These are phyloP conservation scores for Huntiella moniliformis DNA, from an alignment of 2,329 filamentous ascomycete genomes.

Conservation along the genomic window DNA sequence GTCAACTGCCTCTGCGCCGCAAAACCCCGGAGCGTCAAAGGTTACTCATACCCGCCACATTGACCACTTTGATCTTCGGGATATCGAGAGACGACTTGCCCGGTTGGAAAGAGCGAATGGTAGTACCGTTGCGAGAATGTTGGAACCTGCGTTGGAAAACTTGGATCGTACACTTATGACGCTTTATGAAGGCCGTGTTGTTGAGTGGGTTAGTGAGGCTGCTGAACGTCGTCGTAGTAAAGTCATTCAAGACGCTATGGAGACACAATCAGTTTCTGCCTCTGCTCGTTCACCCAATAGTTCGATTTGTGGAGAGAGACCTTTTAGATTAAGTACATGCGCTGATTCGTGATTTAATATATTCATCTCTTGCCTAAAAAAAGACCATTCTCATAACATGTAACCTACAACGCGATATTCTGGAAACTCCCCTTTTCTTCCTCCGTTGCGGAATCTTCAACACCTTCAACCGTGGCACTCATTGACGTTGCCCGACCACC, in stretches of 20 bases:
- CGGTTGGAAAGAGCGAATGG: slow-evolving; percentile 26
- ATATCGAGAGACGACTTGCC: slow-evolving; percentile 29
- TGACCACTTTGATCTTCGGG: slow-evolving; percentile 20
- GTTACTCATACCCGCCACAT: not conserved
- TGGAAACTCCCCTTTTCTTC: slow-evolving; percentile 14
- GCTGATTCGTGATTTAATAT: too few species aligned
- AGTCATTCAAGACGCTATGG: slow-evolving; percentile 5
- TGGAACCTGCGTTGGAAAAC: slow-evolving; percentile 27
- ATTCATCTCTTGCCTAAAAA: not conserved
- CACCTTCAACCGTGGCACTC: slow-evolving; percentile 15
- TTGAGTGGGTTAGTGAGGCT: slow-evolving; percentile 10
- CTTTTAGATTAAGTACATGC: slow-evolving; percentile 6
- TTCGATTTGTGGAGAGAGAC: slow-evolving; percentile 6
- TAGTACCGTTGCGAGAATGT: slow-evolving; percentile 25
- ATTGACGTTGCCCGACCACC: slow-evolving; percentile 15
- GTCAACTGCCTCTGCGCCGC: slow-evolving; percentile 1
- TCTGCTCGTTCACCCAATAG: slow-evolving; percentile 6
- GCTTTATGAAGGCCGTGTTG: slow-evolving; percentile 12
- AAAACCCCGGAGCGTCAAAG: not conserved
- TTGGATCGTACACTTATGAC: slow-evolving; percentile 22
- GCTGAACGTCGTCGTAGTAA: slow-evolving; percentile 8
- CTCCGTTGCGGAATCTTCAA: slow-evolving; percentile 18
- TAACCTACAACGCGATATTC: slow-evolving; percentile 8
- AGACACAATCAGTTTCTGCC: slow-evolving; percentile 1
- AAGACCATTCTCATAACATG: not conserved